Evolutionary conservation across 192 early-diverging fungal species (phyloP), one percentile per base, ranked within the genome.

Genomic region (Coemansia sp.): DNA sequence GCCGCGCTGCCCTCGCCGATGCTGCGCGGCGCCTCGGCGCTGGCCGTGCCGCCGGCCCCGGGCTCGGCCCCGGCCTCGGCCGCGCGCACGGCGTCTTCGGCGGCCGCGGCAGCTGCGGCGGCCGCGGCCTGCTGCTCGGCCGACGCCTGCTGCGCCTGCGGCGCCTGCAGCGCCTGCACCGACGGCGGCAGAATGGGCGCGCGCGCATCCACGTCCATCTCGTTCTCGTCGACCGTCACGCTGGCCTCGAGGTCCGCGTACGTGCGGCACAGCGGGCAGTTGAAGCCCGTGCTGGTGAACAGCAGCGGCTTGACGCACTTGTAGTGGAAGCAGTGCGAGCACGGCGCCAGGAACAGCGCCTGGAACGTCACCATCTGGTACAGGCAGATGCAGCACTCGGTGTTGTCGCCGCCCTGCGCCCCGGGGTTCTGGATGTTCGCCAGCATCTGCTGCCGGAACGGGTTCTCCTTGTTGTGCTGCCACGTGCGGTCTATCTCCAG

Each of bases 281-380:
- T 84, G 77, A 97, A 94, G 31, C 82, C 81, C 1, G 87, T 83
- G 62, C 82, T 84, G 35, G 78, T 77, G 28, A 83, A 66, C 44
- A 95, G 73, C 30, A 95, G 70, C 1, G 91, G 90, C 54, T 86
- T 87, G 62, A 91, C 87, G 73, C 92, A 94, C 64, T 91, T 91
- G 76, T 90, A 95, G 61, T 95, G 93, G 80, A 89, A 95, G 55
- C 87, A 88, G 53, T 95, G 93, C 19, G 88, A 92, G 69, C 93
- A 95, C 6, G 93, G 93, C 1, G 91, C 90, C 28, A 93, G 79
- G 70, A 95, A 95, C 58, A 95, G 82, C 15, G 91, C 85, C 74
- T 95, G 93, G 78, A 84, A 88, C 27, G 90, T 88, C 5, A 82
- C 81, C 63, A 95, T 91, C 48, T 85, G 78, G 69, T 83, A 89